Conservation (phyloP, 202 grass and related monocot genomes). For the Setaria italica region DNA sequence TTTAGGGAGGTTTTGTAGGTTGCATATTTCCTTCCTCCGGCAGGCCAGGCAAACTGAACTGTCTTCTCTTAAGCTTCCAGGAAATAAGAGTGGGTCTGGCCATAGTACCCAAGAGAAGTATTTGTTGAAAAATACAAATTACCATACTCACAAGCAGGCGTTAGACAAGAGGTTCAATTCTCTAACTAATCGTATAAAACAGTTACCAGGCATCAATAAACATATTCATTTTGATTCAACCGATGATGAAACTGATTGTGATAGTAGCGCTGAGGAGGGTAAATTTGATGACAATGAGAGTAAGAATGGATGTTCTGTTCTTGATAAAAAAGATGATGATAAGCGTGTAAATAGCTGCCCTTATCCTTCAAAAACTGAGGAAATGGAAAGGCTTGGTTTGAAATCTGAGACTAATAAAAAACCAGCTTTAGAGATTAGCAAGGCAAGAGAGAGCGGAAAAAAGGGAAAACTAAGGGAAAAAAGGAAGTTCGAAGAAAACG, state of each 20-base stretch:
- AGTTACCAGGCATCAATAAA: constrained; percentile 65
- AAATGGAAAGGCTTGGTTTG: constrained; percentile 80
- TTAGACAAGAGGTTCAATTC: constrained; percentile 70
- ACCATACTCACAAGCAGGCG: constrained; percentile 57
- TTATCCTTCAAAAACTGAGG: constrained; percentile 90
- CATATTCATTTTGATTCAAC: constrained; percentile 83
- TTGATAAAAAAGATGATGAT: constrained; percentile 53
- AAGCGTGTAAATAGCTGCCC: constrained; percentile 73
- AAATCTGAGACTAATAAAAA: constrained; percentile 65
- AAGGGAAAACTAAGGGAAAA: constrained; percentile 53
- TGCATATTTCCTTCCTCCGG: constrained; percentile 71
- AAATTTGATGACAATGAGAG: constrained; percentile 26
- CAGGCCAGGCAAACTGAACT: constrained; percentile 71
- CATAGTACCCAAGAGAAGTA: constrained; percentile 52
- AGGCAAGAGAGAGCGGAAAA: constrained; percentile 35
- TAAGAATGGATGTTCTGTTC: constrained; percentile 48
- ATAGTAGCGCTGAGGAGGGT: constrained; percentile 36
- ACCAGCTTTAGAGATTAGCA: constrained; percentile 45
- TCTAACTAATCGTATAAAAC: constrained; percentile 62
- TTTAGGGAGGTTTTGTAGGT: constrained; percentile 61
- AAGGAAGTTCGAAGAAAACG: constrained; percentile 61
- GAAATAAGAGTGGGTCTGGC: constrained; percentile 49
- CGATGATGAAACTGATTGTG: constrained; percentile 62
- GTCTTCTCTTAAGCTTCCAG: constrained; percentile 39
- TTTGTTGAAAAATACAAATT: constrained; percentile 50